A percentile compares a stretch with the other conserved stretches of the same genome.
phyloP scores from a whole-genome alignment of 169 alveolate species.

The Cryptosporidium meleagridis region DNA sequence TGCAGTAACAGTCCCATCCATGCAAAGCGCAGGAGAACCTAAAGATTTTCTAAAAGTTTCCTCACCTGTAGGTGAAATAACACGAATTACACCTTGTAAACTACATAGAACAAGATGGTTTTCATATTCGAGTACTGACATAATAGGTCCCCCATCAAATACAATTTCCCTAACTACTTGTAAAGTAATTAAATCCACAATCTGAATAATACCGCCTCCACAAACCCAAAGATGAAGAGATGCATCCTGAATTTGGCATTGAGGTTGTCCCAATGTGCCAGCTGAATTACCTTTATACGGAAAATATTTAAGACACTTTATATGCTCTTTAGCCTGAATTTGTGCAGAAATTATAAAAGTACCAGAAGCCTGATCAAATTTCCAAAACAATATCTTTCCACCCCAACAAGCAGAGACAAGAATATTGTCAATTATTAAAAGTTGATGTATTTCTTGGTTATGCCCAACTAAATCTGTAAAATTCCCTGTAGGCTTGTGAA shows the following conservation, averaged over 20 bases:
- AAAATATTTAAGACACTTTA: conserved; percentile 58
- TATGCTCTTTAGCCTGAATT: conserved; percentile 67
- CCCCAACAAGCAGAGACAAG: conserved; percentile 75
- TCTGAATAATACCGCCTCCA: conserved; percentile 70
- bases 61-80: conserved; percentile 61
- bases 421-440: conserved; percentile 58
- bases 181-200: conserved; percentile 56
- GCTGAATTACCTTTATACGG: conserved; percentile 27
- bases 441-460: conserved; percentile 72
- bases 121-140: conserved; percentile 69
- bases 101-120: conserved; percentile 74
- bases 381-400: conserved; percentile 68
- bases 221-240: conserved; percentile 72
- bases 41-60: conserved; percentile 70
- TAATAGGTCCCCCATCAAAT: conserved; percentile 72
- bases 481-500: conserved; percentile 72
- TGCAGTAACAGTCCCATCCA: conserved; percentile 72
- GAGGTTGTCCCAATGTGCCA: conserved; percentile 21
- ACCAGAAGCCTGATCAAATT: conserved; percentile 40
- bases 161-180: conserved; percentile 62
- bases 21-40: conserved; percentile 68
- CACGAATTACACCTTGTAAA: conserved; percentile 67
- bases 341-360: conserved; percentile 55
- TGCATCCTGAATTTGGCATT: conserved; percentile 34
- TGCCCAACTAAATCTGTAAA: conserved; percentile 60